Conservation (phyloP, 1,284 basidiomycete genomes). For the Cystobasidium pallidum region DNA sequence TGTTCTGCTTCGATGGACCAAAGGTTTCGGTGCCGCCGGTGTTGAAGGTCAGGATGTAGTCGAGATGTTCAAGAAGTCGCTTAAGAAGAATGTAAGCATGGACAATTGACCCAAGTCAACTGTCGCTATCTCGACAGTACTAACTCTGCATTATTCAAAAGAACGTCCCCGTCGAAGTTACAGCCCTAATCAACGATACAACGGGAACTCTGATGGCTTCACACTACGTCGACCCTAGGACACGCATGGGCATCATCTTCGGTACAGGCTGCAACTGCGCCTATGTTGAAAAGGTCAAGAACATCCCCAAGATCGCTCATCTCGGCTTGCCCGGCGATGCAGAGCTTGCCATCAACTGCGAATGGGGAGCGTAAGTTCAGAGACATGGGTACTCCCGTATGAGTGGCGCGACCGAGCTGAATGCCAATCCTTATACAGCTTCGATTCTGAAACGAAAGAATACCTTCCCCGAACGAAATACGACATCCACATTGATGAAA, state of each 20-base stretch:
- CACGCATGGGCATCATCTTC: slow-evolving; percentile 94
- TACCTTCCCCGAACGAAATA: slow-evolving; percentile 87
- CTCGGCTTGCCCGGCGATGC: slow-evolving; percentile 68
- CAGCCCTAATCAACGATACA: slow-evolving; percentile 93
- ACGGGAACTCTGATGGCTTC: slow-evolving; percentile 96
- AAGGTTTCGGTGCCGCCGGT: slow-evolving; percentile 90
- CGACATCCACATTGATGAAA: slow-evolving; percentile 87
- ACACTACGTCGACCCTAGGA: slow-evolving; percentile 87
- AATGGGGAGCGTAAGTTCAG: slow-evolving; percentile 67
- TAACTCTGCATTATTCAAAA: slow-evolving; percentile 39
- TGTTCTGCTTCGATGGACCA: slow-evolving; percentile 95
- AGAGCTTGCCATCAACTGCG: slow-evolving; percentile 94
- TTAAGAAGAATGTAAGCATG: slow-evolving; percentile 65
- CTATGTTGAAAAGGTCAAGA: slow-evolving; percentile 74
- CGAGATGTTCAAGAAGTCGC: slow-evolving; percentile 82
- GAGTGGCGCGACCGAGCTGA: neutral
- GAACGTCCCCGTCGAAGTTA: slow-evolving; percentile 70
- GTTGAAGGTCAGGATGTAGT: slow-evolving; percentile 93
- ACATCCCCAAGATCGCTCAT: slow-evolving; percentile 71
- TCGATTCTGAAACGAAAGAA: slow-evolving; percentile 94
- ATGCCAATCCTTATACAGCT: slow-evolving; percentile 55
- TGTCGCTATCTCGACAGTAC: neutral
- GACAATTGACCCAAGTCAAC: neutral
- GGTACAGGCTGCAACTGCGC: slow-evolving; percentile 99
- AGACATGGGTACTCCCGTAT: neutral